A percentile compares a stretch with the other conserved stretches of the same genome.
phyloP scores from a whole-genome alignment of 345 rosid genomes.

The Populus deltoides region DNA sequence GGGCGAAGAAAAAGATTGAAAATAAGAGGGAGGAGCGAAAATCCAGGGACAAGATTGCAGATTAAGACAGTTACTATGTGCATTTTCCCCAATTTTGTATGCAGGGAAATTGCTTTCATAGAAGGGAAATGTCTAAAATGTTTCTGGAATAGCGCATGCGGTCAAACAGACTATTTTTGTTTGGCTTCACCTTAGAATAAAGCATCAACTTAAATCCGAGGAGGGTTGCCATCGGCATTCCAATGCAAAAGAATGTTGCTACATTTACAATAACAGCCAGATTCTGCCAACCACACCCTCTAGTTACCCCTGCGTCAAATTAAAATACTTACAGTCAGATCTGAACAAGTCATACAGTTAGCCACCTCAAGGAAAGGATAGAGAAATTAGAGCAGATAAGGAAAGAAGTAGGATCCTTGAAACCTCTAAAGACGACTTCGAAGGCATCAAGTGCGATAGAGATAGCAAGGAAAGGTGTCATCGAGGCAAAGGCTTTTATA shows the following conservation, averaged over 20 bases:
- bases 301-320: slow-evolving; percentile 47
- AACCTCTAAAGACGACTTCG: slow-evolving; percentile 69
- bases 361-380: neutral
- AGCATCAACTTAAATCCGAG: slow-evolving; percentile 56
- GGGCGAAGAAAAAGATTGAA: no score
- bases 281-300: slow-evolving; percentile 82
- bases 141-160: no score
- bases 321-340: neutral
- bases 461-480: slow-evolving; percentile 52
- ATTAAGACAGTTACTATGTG: no score
- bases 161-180: neutral
- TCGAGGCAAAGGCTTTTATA: slow-evolving; percentile 40
- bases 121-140: no score
- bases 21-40: neutral
- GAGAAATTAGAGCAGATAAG: neutral
- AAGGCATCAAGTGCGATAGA: slow-evolving; percentile 56
- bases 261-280: slow-evolving; percentile 50
- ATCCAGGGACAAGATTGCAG: neutral
- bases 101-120: neutral
- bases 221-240: slow-evolving; percentile 45
- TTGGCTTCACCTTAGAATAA: slow-evolving; percentile 40
- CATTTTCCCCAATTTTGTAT: neutral
- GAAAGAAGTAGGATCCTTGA: neutral
- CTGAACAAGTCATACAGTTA: neutral
- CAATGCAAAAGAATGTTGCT: slow-evolving; percentile 47